These are phyloP conservation scores for Trichomonas gallinae DNA, from an alignment of 208 protist genomes.

Conservation along the genomic window DNA sequence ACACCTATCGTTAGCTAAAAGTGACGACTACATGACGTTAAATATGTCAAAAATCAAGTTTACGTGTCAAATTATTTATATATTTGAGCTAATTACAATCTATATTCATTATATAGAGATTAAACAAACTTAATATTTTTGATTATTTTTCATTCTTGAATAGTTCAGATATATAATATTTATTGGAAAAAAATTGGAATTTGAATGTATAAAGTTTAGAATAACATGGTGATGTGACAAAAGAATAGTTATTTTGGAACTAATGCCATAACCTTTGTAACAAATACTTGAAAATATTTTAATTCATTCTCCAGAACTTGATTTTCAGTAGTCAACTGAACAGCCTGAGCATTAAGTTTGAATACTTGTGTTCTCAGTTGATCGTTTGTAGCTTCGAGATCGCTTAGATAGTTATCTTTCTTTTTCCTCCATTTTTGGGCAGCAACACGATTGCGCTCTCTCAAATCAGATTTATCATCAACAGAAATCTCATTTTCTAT, in stretches of 20 bases:
- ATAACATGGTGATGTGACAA: too few relatives aligned
- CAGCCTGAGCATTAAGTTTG: background rate
- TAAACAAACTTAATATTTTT: too few relatives aligned
- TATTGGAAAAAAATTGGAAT: too few relatives aligned
- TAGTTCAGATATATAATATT: too few relatives aligned
- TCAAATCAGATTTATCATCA: background rate
- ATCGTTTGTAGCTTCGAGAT: background rate
- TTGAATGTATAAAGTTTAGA: too few relatives aligned
- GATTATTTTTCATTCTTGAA: too few relatives aligned
- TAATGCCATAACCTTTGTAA: background rate
- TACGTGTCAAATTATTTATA: too few relatives aligned
- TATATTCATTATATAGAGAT: too few relatives aligned
- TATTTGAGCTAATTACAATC: too few relatives aligned
- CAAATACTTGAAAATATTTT: background rate
- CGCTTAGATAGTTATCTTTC: background rate
- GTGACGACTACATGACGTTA: too few relatives aligned
- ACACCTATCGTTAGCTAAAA: too few relatives aligned
- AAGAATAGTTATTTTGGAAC: background rate
- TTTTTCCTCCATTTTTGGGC: conserved; percentile 10
- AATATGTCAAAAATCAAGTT: too few relatives aligned
- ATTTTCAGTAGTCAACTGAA: background rate
- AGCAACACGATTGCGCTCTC: background rate
- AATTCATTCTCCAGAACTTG: background rate
- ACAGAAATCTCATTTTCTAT: background rate
- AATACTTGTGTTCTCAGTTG: background rate